These are phyloP conservation scores for Neurospora africana DNA, from an alignment of 495 filamentous ascomycete genomes.

Conservation along the genomic window DNA sequence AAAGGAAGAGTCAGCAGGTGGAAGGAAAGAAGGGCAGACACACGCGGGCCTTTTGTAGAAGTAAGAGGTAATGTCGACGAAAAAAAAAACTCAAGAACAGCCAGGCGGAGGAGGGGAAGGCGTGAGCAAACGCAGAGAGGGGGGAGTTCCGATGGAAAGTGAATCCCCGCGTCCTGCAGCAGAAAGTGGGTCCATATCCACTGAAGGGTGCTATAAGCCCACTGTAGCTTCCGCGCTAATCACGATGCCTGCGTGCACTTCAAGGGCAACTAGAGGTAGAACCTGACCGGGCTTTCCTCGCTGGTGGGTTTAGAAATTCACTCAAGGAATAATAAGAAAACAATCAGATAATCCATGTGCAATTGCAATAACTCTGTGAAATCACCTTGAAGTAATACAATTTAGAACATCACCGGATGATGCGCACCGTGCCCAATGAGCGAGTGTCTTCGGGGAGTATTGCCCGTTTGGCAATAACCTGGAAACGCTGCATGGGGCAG, in stretches of 20 bases:
- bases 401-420: not conserved
- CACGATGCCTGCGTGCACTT: not conserved
- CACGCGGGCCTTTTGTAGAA: not conserved
- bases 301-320: not conserved
- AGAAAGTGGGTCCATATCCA: not conserved
- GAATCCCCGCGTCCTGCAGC: not conserved
- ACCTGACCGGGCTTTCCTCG: not conserved
- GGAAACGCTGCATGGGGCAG: too few species aligned
- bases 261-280: too few species aligned
- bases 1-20: not conserved
- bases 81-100: not conserved
- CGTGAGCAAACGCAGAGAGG: not conserved
- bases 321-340: not conserved
- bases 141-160: not conserved
- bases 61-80: not conserved
- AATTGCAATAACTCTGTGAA: too few species aligned
- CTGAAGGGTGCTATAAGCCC: not conserved
- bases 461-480: too few species aligned
- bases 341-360: too few species aligned
- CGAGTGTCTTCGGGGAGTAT: not conserved
- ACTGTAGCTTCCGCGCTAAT: not conserved
- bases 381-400: not conserved
- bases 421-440: not conserved
- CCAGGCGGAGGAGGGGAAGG: not conserved
- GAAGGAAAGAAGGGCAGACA: not conserved